Conservation (phyloP, 2,329 filamentous ascomycete genomes). For the Decorospora gaudefroyi region DNA sequence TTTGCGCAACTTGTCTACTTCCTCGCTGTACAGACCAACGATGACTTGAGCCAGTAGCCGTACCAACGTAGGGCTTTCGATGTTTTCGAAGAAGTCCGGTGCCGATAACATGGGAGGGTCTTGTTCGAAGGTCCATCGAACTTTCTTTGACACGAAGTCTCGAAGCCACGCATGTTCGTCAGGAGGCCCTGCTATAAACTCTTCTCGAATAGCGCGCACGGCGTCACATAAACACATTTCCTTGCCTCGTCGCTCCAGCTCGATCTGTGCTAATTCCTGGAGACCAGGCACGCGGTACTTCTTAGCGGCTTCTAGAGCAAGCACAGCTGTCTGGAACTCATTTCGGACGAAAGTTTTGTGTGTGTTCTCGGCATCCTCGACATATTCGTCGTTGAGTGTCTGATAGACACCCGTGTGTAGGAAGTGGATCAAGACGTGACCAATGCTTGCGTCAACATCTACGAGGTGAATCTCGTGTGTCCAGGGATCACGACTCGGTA, state of each 20-base stretch:
- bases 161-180: conserved; percentile 2
- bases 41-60: neutral
- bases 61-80: conserved; percentile 4
- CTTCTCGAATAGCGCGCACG: conserved; percentile 5
- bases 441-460: conserved; percentile 23
- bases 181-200: neutral
- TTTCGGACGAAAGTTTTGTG: neutral
- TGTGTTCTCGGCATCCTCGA: neutral
- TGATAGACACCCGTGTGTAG: conserved; percentile 36
- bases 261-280: conserved; percentile 1
- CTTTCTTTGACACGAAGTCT: neutral
- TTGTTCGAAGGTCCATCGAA: conserved; percentile 4
- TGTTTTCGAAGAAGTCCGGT: conserved; percentile 5
- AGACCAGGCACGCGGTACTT: conserved; percentile 5
- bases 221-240: conserved; percentile 1
- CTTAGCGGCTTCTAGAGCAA: conserved; percentile 1
- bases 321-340: conserved; percentile 6
- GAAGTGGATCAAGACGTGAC: conserved; percentile 31
- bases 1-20: neutral
- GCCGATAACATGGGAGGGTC: neutral
- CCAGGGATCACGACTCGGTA: conserved; percentile 6
- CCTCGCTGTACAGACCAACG: conserved; percentile 2
- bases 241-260: conserved; percentile 4
- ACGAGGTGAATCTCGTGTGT: conserved; percentile 6
- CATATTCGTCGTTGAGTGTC: conserved; percentile 19